Evolutionary conservation across 306 rosid species (phyloP).

Genomic region (Styphnolobium japonicum): DNA sequence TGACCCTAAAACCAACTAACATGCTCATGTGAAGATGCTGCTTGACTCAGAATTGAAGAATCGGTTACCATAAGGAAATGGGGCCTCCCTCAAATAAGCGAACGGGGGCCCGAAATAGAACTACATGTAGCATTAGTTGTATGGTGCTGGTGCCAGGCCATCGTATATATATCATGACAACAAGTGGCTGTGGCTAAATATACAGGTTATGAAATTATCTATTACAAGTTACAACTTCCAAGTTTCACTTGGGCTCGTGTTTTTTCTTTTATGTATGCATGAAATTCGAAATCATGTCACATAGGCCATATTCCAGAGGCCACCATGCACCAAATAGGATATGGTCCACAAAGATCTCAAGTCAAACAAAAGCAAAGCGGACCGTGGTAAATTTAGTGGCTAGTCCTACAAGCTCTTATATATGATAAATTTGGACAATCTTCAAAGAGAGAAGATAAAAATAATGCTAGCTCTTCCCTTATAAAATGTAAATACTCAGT

Average conservation of each 20-base stretch:
- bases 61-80: background rate
- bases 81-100: background rate
- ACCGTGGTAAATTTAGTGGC: background rate
- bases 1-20: background rate
- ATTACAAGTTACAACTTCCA: too few relatives aligned
- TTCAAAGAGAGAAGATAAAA: background rate
- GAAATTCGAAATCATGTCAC: background rate
- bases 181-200: too few relatives aligned
- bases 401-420: background rate
- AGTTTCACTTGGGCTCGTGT: too few relatives aligned
- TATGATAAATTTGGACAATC: background rate
- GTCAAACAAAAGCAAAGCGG: too few relatives aligned
- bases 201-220: too few relatives aligned
- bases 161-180: too few relatives aligned
- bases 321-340: background rate
- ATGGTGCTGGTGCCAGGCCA: background rate
- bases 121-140: background rate
- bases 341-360: background rate
- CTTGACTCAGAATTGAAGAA: background rate
- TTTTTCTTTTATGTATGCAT: background rate
- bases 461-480: background rate
- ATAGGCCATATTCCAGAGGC: background rate
- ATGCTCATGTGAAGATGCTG: background rate
- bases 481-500: background rate
- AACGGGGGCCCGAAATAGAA: background rate